phyloP scores from a whole-genome alignment of 306 rosid genomes.

The Fagus crenata region DNA sequence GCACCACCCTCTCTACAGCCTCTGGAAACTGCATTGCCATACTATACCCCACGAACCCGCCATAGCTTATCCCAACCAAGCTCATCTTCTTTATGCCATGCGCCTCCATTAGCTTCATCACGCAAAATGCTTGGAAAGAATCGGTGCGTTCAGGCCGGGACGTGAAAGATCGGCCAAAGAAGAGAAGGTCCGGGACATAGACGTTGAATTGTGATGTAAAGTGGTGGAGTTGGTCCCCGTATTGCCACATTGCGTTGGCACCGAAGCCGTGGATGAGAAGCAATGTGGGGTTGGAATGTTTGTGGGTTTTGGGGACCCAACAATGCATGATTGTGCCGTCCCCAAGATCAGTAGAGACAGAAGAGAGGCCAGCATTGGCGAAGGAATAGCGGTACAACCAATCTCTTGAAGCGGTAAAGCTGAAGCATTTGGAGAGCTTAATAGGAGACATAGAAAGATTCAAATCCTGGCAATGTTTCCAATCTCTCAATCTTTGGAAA shows the following conservation, averaged over 20 bases:
- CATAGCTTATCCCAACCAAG: slow-evolving; percentile 77
- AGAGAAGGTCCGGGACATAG: slow-evolving; percentile 74
- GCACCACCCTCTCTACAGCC: slow-evolving; percentile 50
- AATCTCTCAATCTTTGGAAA: background rate
- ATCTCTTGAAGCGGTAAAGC: slow-evolving; percentile 61
- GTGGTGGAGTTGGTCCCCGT: slow-evolving; percentile 49
- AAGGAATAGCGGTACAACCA: slow-evolving; percentile 57
- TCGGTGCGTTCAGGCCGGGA: slow-evolving; percentile 50
- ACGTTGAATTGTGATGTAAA: slow-evolving; percentile 50
- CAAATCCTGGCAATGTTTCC: too few species aligned
- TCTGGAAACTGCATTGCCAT: slow-evolving; percentile 63
- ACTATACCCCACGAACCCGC: slow-evolving; percentile 70
- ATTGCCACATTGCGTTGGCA: slow-evolving; percentile 88
- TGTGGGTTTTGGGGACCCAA: slow-evolving; percentile 59
- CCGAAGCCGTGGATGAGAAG: slow-evolving; percentile 77
- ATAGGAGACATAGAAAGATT: slow-evolving; percentile 13
- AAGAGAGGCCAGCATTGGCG: slow-evolving; percentile 56
- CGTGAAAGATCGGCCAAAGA: slow-evolving; percentile 68
- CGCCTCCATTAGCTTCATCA: slow-evolving; percentile 50
- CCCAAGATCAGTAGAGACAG: slow-evolving; percentile 46
- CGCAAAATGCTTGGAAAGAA: slow-evolving; percentile 55
- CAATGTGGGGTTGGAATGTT: slow-evolving; percentile 43
- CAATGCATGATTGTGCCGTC: slow-evolving; percentile 71
- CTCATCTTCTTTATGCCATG: slow-evolving; percentile 45
- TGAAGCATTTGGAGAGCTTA: slow-evolving; percentile 40